Percentiles rank a stretch among this genome's conserved stretches.
Evolutionary conservation across 768 basidiomycete species (phyloP).

Genomic region (Postia placenta): DNA sequence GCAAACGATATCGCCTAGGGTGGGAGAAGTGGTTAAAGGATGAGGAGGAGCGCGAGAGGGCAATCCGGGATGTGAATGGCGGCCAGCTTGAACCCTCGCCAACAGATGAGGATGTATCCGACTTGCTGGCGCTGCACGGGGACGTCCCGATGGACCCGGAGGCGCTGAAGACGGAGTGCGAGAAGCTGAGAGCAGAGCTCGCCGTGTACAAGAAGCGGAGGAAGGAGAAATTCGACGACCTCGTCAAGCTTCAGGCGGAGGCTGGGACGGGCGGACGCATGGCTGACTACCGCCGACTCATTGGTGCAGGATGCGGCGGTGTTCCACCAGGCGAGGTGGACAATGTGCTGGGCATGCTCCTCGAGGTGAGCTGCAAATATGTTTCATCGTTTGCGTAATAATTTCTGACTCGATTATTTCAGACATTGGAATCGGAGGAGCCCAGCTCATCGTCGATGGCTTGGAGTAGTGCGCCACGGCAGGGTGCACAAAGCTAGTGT

Average conservation of each 20-base stretch:
- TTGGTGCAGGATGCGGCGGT: constrained; percentile 87
- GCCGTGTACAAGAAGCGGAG: constrained; percentile 60
- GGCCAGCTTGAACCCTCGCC: constrained; percentile 46
- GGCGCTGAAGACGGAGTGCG: constrained; percentile 48
- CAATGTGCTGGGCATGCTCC: constrained; percentile 72
- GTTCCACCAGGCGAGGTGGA: constrained; percentile 86
- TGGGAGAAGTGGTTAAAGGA: constrained; percentile 93
- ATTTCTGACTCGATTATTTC: constrained; percentile 7
- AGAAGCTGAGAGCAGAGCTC: constrained; percentile 59
- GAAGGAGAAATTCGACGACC: constrained; percentile 64
- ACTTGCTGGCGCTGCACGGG: constrained; percentile 52
- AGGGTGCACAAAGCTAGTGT: no score
- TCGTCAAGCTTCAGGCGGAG: constrained; percentile 81
- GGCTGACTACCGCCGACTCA: constrained; percentile 82
- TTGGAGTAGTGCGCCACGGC: constrained; percentile 29
- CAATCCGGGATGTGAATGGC: constrained; percentile 54
- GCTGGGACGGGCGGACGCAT: constrained; percentile 87
- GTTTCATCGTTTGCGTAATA: neutral
- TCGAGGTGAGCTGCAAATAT: constrained; percentile 53
- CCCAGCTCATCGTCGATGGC: constrained; percentile 49
- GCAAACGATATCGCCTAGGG: constrained; percentile 72
- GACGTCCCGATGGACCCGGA: constrained; percentile 55
- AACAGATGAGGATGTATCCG: constrained; percentile 37
- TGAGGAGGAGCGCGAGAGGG: constrained; percentile 72
- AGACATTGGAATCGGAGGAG: constrained; percentile 84